phyloP scores from a whole-genome alignment of 148 eudicot species.

The Rhododendron ferrugineum region DNA sequence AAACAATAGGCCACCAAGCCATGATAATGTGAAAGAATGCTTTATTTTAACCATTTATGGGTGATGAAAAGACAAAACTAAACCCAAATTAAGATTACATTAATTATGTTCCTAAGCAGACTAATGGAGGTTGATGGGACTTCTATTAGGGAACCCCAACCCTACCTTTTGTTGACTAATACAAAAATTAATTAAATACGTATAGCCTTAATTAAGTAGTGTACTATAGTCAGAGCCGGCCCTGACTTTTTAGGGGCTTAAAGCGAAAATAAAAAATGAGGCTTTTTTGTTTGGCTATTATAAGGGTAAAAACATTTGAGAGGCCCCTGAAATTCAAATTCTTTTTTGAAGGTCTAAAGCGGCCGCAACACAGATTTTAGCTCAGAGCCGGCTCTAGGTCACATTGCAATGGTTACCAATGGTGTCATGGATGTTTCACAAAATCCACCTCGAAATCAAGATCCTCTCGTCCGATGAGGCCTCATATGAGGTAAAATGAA shows the following conservation, averaged over 20 bases:
- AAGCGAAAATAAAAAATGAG: too few relatives aligned
- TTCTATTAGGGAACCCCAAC: background rate
- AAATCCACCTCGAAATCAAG: background rate
- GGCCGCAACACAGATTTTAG: too few relatives aligned
- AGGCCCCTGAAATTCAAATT: too few relatives aligned
- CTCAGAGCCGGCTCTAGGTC: too few relatives aligned
- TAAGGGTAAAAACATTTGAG: too few relatives aligned
- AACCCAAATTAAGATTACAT: background rate
- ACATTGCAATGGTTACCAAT: background rate
- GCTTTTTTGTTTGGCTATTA: too few relatives aligned
- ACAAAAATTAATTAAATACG: background rate
- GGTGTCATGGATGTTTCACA: background rate
- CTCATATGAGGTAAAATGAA: background rate
- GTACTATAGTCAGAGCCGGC: too few relatives aligned
- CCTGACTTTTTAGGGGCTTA: too few relatives aligned
- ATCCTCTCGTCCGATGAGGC: background rate
- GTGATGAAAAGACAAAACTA: background rate
- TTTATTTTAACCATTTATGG: background rate
- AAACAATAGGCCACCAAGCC: constrained; percentile 20
- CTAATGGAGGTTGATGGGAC: background rate
- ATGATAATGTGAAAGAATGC: constrained; percentile 4
- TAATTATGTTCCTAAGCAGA: background rate
- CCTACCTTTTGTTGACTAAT: constrained; percentile 16
- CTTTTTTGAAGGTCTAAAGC: too few relatives aligned
- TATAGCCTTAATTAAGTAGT: background rate